Conservation (phyloP, 2,329 filamentous ascomycete genomes). For the Ramichloridium luteum region DNA sequence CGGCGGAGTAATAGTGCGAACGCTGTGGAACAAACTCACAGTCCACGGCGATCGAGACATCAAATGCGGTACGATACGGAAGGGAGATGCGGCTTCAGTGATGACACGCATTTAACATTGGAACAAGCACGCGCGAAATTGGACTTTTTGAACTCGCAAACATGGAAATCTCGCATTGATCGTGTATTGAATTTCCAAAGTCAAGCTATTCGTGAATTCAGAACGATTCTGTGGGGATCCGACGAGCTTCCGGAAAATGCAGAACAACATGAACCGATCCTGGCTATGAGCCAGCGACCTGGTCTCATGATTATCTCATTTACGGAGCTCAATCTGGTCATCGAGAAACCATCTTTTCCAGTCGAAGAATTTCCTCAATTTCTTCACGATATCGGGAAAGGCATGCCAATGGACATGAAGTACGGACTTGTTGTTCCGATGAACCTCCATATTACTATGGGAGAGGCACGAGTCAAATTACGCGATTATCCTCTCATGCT, state of each 20-base stretch:
- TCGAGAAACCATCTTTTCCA: constrained; percentile 91
- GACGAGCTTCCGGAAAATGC: constrained; percentile 71
- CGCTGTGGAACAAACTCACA: constrained; percentile 12
- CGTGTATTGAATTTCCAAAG: constrained; percentile 57
- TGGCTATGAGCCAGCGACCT: constrained; percentile 74
- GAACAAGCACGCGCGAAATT: constrained; percentile 65
- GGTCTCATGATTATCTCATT: constrained; percentile 70
- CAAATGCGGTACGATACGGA: constrained; percentile 66
- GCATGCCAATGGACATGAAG: constrained; percentile 82
- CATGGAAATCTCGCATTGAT: constrained; percentile 88
- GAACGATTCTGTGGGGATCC: constrained; percentile 67
- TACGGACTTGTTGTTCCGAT: constrained; percentile 85
- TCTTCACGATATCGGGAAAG: constrained; percentile 83
- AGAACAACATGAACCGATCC: constrained; percentile 70
- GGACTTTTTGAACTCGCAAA: constrained; percentile 69
- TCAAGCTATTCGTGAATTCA: constrained; percentile 64
- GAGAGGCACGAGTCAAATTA: constrained; percentile 73
- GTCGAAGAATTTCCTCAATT: constrained; percentile 71
- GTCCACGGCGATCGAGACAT: constrained; percentile 19
- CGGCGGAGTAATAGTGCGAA: constrained; percentile 29
- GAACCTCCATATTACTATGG: constrained; percentile 79
- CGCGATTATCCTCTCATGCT: constrained; percentile 90
- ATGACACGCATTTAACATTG: constrained; percentile 58
- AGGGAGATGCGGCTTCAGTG: constrained; percentile 58
- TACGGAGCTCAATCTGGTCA: constrained; percentile 68